These are phyloP conservation scores for Corylus avellana DNA, from an alignment of 306 rosid species.

Conservation along the genomic window DNA sequence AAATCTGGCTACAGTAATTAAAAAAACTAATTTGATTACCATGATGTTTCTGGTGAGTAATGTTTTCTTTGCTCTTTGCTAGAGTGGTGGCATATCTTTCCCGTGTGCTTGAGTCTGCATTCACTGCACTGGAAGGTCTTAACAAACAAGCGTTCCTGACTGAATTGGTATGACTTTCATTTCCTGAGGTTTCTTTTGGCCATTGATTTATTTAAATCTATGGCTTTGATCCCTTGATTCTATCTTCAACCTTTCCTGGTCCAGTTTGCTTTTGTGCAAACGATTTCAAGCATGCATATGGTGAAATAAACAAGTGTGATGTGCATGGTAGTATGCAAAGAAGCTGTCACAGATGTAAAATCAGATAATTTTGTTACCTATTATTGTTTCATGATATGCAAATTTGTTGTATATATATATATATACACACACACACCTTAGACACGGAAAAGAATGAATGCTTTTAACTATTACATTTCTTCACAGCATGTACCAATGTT, in stretches of 20 bases:
- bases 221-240: conserved; percentile 18
- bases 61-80: conserved; percentile 32
- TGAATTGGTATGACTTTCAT: conserved; percentile 67
- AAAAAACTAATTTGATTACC: conserved; percentile 7
- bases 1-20: neutral
- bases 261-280: conserved; percentile 10
- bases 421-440: neutral
- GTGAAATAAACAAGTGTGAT: neutral
- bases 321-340: neutral
- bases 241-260: neutral
- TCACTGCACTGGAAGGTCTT: conserved; percentile 92
- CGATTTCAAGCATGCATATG: neutral
- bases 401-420: neutral
- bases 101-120: conserved; percentile 94
- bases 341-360: conserved; percentile 1
- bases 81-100: conserved; percentile 99
- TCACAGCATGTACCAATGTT: neutral
- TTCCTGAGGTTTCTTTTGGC: conserved; percentile 9
- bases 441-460: neutral
- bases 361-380: neutral
- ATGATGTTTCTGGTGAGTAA: conserved; percentile 30
- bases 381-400: neutral
- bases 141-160: conserved; percentile 97
- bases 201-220: conserved; percentile 8
- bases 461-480: neutral